phyloP scores from a whole-genome alignment of 176 grass and related monocot genomes.

The Musa schizocarpa region DNA sequence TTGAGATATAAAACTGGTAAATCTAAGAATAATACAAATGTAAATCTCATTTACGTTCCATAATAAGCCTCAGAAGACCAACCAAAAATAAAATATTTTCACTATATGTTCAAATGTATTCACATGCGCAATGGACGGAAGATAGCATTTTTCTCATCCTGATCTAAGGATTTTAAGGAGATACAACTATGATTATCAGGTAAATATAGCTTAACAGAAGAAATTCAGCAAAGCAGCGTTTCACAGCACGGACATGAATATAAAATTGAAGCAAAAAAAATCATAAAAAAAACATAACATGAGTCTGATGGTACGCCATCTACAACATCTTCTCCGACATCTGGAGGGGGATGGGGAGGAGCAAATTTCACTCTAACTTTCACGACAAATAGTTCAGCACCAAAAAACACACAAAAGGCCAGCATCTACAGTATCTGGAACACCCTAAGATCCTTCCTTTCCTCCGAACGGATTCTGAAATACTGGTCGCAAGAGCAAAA shows the following conservation, averaged over 20 bases:
- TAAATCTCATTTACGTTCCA: too few species aligned
- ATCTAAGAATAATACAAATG: too few species aligned
- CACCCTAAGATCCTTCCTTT: not conserved
- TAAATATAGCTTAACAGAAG: not conserved
- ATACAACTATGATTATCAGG: not conserved
- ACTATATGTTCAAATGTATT: not conserved
- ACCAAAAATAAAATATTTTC: too few species aligned
- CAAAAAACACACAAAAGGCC: not conserved
- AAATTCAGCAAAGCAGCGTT: not conserved
- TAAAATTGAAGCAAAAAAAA: not conserved
- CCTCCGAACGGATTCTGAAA: not conserved
- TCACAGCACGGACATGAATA: not conserved
- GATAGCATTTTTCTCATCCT: not conserved
- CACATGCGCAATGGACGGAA: not conserved
- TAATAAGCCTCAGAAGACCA: too few species aligned
- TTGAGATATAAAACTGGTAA: too few species aligned
- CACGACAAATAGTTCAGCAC: not conserved
- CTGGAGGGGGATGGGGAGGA: not conserved
- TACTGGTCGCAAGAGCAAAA: not conserved
- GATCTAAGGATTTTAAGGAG: not conserved
- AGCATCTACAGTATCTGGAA: not conserved
- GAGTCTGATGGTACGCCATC: not conserved
- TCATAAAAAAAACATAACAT: not conserved
- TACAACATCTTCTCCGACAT: not conserved
- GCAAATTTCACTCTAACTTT: not conserved